These are phyloP conservation scores for Rhodocollybia butyracea DNA, from an alignment of 768 basidiomycete species.

Conservation along the genomic window DNA sequence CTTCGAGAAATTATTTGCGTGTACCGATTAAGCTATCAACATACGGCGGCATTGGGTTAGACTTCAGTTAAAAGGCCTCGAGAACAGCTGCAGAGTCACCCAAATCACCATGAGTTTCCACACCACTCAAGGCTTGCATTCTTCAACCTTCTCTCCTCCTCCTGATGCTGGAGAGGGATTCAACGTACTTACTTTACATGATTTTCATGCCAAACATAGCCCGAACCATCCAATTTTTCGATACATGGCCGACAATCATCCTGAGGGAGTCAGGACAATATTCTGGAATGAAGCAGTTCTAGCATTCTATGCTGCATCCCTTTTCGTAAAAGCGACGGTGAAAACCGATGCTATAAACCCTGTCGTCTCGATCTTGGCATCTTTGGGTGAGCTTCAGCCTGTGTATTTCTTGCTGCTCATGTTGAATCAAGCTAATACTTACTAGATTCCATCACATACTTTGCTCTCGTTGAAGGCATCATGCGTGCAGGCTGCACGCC, in stretches of 20 bases:
- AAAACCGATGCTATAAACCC: too few relatives aligned
- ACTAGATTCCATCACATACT: conserved; percentile 24
- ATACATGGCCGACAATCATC: background rate
- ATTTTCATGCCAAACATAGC: too few relatives aligned
- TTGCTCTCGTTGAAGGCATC: conserved; percentile 2
- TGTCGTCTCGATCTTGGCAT: too few relatives aligned
- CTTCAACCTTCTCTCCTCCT: background rate
- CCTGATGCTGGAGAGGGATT: background rate
- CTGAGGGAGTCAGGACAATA: background rate
- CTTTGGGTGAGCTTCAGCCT: too few relatives aligned
- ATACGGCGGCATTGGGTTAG: too few relatives aligned
- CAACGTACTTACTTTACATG: background rate
- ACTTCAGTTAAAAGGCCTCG: background rate
- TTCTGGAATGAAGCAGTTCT: background rate
- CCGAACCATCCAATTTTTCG: background rate
- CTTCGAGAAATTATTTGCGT: too few relatives aligned
- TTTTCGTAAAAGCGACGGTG: too few relatives aligned
- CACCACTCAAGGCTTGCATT: background rate
- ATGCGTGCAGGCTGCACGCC: too few relatives aligned
- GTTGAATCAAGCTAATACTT: background rate
- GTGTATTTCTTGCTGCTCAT: conserved; percentile 20
- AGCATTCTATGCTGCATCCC: background rate
- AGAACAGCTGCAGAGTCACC: background rate
- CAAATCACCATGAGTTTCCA: background rate
- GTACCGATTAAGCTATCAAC: too few relatives aligned